phyloP scores from a whole-genome alignment of 257 asterid species.

The Capsicum rhomboideum region DNA sequence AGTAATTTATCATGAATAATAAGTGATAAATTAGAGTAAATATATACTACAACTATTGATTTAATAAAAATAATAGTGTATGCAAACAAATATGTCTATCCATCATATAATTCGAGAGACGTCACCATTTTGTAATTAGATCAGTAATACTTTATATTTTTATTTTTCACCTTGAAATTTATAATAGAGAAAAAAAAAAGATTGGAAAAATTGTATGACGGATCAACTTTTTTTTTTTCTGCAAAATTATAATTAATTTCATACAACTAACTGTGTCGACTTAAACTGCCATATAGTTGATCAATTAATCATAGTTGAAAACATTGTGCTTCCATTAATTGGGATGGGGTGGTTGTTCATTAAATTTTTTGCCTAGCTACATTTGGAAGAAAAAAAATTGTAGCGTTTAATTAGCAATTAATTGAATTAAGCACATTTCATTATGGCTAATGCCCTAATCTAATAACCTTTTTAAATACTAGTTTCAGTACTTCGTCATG shows the following conservation, averaged over 20 bases:
- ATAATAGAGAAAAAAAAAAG: background rate
- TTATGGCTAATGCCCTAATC: background rate
- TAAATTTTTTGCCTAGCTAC: constrained; percentile 7
- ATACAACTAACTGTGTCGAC: background rate
- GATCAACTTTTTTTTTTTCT: background rate
- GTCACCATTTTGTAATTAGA: too few relatives aligned
- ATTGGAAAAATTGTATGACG: background rate
- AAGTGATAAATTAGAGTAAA: too few relatives aligned
- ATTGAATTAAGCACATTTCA: background rate
- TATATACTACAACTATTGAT: too few relatives aligned
- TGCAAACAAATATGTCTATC: too few relatives aligned
- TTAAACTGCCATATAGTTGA: background rate
- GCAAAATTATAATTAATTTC: background rate
- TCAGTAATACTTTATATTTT: background rate
- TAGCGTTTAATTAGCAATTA: background rate
- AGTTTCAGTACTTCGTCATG: too few relatives aligned
- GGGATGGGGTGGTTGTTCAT: background rate
- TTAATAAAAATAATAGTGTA: too few relatives aligned
- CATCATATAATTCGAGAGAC: too few relatives aligned
- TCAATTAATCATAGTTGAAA: background rate
- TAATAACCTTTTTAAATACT: background rate
- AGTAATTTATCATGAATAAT: too few relatives aligned
- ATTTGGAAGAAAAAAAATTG: background rate
- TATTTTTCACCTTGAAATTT: background rate
- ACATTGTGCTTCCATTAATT: background rate